Base-by-base conservation (phyloP, 805 yeast species). In the Maudiozyma serrabonitensis region DNA sequence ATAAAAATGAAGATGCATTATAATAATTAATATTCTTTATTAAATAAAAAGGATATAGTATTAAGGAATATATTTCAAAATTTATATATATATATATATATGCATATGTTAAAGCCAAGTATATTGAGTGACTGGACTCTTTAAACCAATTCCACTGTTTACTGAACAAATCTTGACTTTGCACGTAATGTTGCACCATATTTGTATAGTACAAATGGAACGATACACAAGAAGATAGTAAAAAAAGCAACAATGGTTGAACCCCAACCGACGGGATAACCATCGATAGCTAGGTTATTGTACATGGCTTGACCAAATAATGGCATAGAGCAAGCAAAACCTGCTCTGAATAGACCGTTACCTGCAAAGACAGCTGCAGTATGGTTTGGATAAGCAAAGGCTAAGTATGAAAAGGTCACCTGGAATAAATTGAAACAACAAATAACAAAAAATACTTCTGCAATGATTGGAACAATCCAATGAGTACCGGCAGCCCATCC, bases 201-300 rank as follows among this genome's bases (percentile, higher is more conserved):
- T 49, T 64, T 53, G 55, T 69, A 70, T 46, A 78, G 66, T 5
- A 71, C 53, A 21, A 75, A 67, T 4, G 82, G 81, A 46, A 78
- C 72, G 2, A 67, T 57, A 28, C 74, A 64, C 69, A 79, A 60
- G 0, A 60, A 74, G 26, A 72, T 37, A 3, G 71, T 57, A 25
- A 76, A 53, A 52, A 75, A 74, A 0, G 74, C 80, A 42, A 76
- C 58, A 13, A 78, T 51, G 6, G 76, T 68, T 4, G 74, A 64
- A 2, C 82, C 84, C 82, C 81, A 80, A 4, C 70, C 82, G n/a
- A 75, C 76, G 1, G 84, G 82, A 58, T 67, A 80, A 42, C 68
- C 71, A 1, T 62, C 64, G 45, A 73, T 71, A 5, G 72, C 73
- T 49, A 77, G 64, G 55, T 76, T 74, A 47, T 69, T 64, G 60